These are phyloP conservation scores for Candida incommunis DNA, from an alignment of 805 yeast species.

Conservation along the genomic window DNA sequence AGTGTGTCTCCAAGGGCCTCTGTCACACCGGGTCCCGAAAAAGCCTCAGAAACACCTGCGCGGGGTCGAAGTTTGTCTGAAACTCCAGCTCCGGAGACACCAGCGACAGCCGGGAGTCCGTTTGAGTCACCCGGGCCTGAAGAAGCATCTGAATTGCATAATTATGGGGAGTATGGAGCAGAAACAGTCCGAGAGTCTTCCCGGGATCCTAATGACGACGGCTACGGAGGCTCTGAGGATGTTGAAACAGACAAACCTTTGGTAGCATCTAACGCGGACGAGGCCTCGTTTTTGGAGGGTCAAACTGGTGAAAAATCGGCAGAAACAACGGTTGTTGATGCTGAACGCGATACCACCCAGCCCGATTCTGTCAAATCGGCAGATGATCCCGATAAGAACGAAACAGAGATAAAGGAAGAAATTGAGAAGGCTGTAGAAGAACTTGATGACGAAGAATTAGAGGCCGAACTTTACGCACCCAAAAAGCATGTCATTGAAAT, in stretches of 20 bases:
- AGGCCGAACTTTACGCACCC: neutral
- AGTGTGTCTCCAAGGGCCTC: too few species aligned
- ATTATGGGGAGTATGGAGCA: neutral
- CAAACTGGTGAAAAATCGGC: neutral
- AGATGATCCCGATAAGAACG: neutral
- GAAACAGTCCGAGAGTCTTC: neutral
- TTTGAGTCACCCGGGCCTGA: constrained; percentile 6
- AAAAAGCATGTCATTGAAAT: neutral
- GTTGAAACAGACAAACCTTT: constrained; percentile 1
- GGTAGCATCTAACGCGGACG: constrained; percentile 1
- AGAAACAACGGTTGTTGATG: constrained; percentile 2
- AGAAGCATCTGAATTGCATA: constrained; percentile 1
- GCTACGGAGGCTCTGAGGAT: neutral
- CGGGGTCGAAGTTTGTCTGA: too few species aligned
- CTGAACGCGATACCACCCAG: neutral
- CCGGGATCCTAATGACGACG: neutral
- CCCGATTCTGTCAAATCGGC: neutral
- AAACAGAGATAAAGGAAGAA: too few species aligned
- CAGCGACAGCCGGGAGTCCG: constrained; percentile 4
- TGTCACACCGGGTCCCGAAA: constrained; percentile 4
- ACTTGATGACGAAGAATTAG: constrained; percentile 2
- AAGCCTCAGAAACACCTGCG: too few species aligned
- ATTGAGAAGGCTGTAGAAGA: constrained; percentile 3
- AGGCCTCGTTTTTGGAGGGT: constrained; percentile 2
- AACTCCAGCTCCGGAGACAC: neutral